Percentiles rank a stretch among this genome's conserved stretches.
phyloP scores from a whole-genome alignment of 768 basidiomycete species.

The Pleurotus tuoliensis region DNA sequence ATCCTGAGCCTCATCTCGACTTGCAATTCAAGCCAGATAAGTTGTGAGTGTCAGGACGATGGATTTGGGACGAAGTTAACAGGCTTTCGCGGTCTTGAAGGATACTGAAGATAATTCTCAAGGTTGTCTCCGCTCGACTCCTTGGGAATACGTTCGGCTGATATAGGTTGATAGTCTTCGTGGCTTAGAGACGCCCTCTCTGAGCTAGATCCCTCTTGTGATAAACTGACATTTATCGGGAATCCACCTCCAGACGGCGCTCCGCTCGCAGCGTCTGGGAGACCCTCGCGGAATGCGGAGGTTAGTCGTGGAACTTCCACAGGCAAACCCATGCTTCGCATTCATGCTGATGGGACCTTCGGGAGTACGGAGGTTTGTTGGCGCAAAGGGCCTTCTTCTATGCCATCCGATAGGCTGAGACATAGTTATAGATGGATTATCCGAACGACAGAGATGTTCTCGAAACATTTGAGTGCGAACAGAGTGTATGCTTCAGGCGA shows the following conservation, averaged over 20 bases:
- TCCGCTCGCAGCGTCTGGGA: conserved; percentile 13
- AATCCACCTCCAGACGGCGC: conserved; percentile 47
- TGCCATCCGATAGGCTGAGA: conserved; percentile 1
- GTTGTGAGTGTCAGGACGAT: conserved; percentile 37
- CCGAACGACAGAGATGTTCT: conserved; percentile 90
- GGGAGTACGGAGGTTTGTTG: conserved; percentile 75
- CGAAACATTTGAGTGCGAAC: conserved; percentile 81
- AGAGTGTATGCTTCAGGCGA: conserved; percentile 68
- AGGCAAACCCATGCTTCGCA: conserved; percentile 67
- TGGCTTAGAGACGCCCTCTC: conserved; percentile 92
- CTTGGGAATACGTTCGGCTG: not conserved
- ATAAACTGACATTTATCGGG: conserved; percentile 79
- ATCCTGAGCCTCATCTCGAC: conserved; percentile 77
- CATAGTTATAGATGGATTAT: conserved; percentile 77
- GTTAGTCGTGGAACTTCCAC: conserved; percentile 12
- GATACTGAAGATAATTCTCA: conserved; percentile 80
- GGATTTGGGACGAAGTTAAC: not conserved
- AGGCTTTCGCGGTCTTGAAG: conserved; percentile 28
- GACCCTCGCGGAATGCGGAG: conserved; percentile 22
- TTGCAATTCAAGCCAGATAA: conserved; percentile 71
- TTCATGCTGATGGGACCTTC: conserved; percentile 77
- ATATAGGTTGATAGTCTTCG: conserved; percentile 52
- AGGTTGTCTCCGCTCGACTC: conserved; percentile 37
- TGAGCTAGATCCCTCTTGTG: conserved; percentile 86
- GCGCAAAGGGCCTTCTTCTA: not conserved